phyloP scores from a whole-genome alignment of 805 yeast genomes.

The Yarrowia yakushimensis region DNA sequence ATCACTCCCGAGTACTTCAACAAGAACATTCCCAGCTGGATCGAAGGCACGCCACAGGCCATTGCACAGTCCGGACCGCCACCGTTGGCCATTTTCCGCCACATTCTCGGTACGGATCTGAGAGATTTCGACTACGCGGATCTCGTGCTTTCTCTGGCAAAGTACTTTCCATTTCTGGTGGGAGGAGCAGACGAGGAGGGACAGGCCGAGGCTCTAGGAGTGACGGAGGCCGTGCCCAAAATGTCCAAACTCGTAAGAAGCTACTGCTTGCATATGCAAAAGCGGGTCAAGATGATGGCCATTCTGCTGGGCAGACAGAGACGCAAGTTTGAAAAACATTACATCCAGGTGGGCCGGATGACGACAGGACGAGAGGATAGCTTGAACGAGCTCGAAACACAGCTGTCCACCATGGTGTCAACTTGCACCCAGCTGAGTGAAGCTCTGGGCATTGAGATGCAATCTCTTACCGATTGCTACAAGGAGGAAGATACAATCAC shows the following conservation, averaged over 20 bases:
- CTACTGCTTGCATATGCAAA: conserved; percentile 20
- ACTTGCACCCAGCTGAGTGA: conserved; percentile 47
- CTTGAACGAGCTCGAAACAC: conserved; percentile 29
- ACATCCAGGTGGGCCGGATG: conserved; percentile 64
- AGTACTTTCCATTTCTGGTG: conserved; percentile 11
- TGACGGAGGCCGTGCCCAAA: conserved; percentile 3
- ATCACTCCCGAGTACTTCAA: conserved; percentile 10
- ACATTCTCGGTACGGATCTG: conserved; percentile 14
- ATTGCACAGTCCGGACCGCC: conserved; percentile 2
- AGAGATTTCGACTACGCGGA: conserved; percentile 10
- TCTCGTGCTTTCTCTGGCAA: not conserved
- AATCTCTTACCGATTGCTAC: conserved; percentile 36
- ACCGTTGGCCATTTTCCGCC: not conserved
- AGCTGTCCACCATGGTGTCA: conserved; percentile 43
- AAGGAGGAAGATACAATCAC: conserved; percentile 33
- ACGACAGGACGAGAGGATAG: conserved; percentile 41
- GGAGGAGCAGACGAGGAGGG: not conserved
- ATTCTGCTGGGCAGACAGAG: conserved; percentile 8
- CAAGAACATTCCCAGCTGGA: conserved; percentile 10
- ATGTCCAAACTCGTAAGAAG: conserved; percentile 19
- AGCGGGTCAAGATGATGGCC: conserved; percentile 21
- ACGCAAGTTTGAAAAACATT: conserved; percentile 43
- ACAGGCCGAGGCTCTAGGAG: not conserved
- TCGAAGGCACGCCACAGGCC: conserved; percentile 14
- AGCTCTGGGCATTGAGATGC: conserved; percentile 41